A percentile compares a stretch with the other conserved stretches of the same genome.
These are phyloP conservation scores for Nannizziopsis barbatae DNA, from an alignment of 2,329 filamentous ascomycete species.

Conservation along the genomic window DNA sequence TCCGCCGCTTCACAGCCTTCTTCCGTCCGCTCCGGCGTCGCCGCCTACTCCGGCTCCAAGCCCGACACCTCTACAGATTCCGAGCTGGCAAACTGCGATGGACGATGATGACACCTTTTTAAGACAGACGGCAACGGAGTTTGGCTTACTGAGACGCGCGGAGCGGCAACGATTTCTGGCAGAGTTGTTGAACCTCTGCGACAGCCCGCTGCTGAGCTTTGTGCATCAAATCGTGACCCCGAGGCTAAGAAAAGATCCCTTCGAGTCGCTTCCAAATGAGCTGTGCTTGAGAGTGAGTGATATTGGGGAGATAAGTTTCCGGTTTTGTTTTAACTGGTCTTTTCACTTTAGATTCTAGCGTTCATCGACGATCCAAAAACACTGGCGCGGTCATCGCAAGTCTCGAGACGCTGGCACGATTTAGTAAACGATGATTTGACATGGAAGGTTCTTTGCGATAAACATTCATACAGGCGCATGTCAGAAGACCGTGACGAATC, in stretches of 20 bases:
- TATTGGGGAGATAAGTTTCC: not conserved
- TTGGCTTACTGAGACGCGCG: conserved; percentile 61
- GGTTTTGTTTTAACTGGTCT: not conserved
- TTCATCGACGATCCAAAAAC: conserved; percentile 97
- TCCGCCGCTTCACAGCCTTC: conserved; percentile 42
- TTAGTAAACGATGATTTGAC: conserved; percentile 92
- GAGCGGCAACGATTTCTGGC: conserved; percentile 73
- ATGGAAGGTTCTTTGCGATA: conserved; percentile 94
- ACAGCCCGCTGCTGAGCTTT: conserved; percentile 88
- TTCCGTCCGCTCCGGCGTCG: conserved; percentile 53
- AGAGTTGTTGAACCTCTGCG: conserved; percentile 85
- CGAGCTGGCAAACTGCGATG: conserved; percentile 35
- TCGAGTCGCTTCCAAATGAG: conserved; percentile 83
- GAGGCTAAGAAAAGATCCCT: conserved; percentile 88
- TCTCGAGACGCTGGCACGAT: conserved; percentile 90
- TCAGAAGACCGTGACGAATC: conserved; percentile 38
- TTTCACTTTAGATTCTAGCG: conserved; percentile 59
- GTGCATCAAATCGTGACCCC: conserved; percentile 94
- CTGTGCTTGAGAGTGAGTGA: conserved; percentile 69
- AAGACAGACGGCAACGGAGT: conserved; percentile 66
- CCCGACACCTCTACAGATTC: conserved; percentile 52
- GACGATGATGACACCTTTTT: conserved; percentile 75
- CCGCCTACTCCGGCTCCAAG: conserved; percentile 57
- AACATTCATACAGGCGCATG: conserved; percentile 68
- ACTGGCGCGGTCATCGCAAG: conserved; percentile 82